Evolutionary conservation across 441 rosid species (phyloP), one percentile per base, ranked within the genome.

Genomic region (Gossypium lobatum): DNA sequence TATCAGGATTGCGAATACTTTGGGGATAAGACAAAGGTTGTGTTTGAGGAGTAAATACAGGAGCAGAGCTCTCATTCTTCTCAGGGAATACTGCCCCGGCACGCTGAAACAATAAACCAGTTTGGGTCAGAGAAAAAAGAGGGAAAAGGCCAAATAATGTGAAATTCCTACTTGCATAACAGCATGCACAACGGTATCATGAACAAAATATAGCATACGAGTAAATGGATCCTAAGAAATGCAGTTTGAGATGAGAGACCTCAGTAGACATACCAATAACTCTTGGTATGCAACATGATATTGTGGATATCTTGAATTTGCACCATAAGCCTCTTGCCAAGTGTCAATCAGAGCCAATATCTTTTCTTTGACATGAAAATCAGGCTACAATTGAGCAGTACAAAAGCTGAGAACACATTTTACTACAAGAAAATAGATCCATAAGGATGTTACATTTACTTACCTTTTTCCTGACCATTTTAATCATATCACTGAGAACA

Each of bases 301-400:
- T 78, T 96, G 99, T 55, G 98, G 97, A 91, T 90, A 91, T 88
- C 97, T 92, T 71, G 98, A 91, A 80, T 94, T 88, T 46, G 97
- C 79, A 37, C 97, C 97, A 81, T 93, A 93, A 71, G 96, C 97
- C 84, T 93, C 98, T 90, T 96, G 99, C 98, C 98, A 93, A 57
- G 93, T 92, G 80, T 92, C 99, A 55, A 96, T 84, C 72, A 96
- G 87, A 77, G 77, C 83, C 79, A 93, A 65, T 78, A 96, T 90
- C 93, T 93, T 93, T 89, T 93, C 98, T 83, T 93, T 93, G 79
- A 91, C 98, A 77, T 87, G 92, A 63, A 83, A 76, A 83, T 96
- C 97, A 0, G 98, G 97, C 98, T 96, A 81, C 83, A 79, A 67
- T 72, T 20, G 71, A 77, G 72, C 66, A 84, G 68, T 59, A 76